Base-by-base conservation (phyloP, 805 yeast species). In the Suhomyces canberraensis region DNA sequence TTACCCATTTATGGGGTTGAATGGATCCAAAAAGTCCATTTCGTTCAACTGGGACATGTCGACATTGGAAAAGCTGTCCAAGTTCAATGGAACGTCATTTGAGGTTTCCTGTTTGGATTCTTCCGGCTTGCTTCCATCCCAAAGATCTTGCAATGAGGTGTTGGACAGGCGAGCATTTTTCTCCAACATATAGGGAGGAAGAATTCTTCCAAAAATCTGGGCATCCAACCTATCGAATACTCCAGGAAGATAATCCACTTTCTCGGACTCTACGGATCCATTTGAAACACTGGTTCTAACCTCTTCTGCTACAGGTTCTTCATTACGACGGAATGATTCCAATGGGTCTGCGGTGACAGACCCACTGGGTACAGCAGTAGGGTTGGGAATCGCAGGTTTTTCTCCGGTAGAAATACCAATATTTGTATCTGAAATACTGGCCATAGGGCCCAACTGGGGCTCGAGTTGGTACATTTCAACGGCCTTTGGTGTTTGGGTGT, bases 181-280 rank as follows among this genome's bases (percentile, higher is more conserved):
- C 37, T 64, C 69, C 32, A 80, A 67, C 95, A 86, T 86, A 54
- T 84, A 86, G 3, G 95, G 93, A 2, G 95, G 95, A 33, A 86
- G 54, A 45, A 84, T 81, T 26, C 85, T 65, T 1, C 96, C 96
- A 66, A 88, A 88, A 14, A 88, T 72, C 52, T 86, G 90, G 52
- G 86, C 78, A 55, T 88, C 96, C 31, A 88, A 60, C 46, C 82
- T 84, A 56, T 88, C 95, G 70, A 88, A 83, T 29, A 85, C 81
- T 4, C 95, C 93, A 1, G 93, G 87, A 42, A 84, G 71, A 49
- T 85, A 84, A 36, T 64, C 60, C 27, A 57, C 48, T 11, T 45
- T 40, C 7, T 29, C 38, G 17, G 42, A 31, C 16, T 31, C 36
- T 3, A 7, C 9, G 4, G 28, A 22, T 6, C 27, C 3, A 14